Percentiles rank a stretch among this genome's conserved stretches.
Conservation (phyloP, 2,329 filamentous ascomycete genomes). For the Pezicula rhizophila region DNA sequence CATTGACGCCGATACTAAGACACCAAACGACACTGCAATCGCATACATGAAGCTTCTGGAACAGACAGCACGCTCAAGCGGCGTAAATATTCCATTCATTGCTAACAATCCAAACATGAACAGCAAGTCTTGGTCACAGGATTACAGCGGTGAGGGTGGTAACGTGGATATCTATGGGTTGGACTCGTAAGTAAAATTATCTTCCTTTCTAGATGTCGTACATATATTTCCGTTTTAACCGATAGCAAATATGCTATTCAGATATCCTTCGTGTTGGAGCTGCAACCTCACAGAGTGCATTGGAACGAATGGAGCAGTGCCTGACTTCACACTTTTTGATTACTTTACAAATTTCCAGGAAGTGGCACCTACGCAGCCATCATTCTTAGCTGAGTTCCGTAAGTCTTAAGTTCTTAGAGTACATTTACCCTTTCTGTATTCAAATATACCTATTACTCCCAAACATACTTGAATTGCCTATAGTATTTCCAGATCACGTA, state of each 20-base stretch:
- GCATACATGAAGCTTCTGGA: slow-evolving; percentile 54
- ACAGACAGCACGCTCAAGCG: slow-evolving; percentile 44
- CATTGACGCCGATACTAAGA: slow-evolving; percentile 34
- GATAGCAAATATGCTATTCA: too few relatives aligned
- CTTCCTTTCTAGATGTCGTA: too few relatives aligned
- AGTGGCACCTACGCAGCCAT: slow-evolving; percentile 24
- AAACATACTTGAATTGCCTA: too few relatives aligned
- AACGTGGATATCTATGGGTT: slow-evolving; percentile 48
- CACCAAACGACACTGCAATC: slow-evolving; percentile 41
- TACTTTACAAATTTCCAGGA: slow-evolving; percentile 27
- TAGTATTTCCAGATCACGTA: too few relatives aligned
- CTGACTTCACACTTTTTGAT: slow-evolving; percentile 38
- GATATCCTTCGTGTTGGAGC: slow-evolving; percentile 24
- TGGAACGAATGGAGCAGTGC: slow-evolving; percentile 50
- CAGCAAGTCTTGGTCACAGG: slow-evolving; percentile 52
- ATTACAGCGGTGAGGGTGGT: slow-evolving; percentile 49
- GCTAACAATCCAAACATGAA: slow-evolving; percentile 56
- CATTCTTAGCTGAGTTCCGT: slow-evolving; percentile 51
- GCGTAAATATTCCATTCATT: slow-evolving; percentile 51
- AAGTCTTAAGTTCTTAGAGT: too few relatives aligned
- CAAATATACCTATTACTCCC: too few relatives aligned
- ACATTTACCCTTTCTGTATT: too few relatives aligned
- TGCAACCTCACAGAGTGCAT: slow-evolving; percentile 57
- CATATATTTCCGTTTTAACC: too few relatives aligned
- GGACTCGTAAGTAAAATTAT: slow-evolving; percentile 34